A percentile compares a stretch with the other conserved stretches of the same genome.
These are phyloP conservation scores for Brachypodium distachyon DNA, from an alignment of 202 grass and related monocot species.

Conservation along the genomic window DNA sequence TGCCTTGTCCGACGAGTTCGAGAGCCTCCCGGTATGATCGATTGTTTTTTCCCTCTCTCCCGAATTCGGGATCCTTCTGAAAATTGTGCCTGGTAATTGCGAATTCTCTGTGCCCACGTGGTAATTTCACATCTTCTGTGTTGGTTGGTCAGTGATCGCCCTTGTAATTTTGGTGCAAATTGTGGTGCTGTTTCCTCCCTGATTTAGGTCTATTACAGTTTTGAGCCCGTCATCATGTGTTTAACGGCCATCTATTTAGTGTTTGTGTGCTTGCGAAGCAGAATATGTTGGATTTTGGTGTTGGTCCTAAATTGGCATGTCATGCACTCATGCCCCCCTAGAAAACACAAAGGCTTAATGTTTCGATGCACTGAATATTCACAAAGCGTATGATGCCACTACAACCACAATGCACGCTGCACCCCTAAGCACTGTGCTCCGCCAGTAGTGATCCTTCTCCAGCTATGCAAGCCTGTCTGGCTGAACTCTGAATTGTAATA, in stretches of 20 bases:
- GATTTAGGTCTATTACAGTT: background rate
- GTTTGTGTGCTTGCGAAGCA: background rate
- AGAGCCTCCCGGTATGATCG: slow-evolving; percentile 43
- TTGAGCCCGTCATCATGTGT: background rate
- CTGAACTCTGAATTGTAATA: background rate
- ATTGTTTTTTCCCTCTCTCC: background rate
- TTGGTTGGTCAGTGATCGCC: background rate
- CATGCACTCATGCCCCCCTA: no score
- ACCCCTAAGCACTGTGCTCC: no score
- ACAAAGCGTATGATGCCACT: no score
- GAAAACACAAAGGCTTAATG: no score
- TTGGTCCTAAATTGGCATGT: background rate
- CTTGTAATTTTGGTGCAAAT: background rate
- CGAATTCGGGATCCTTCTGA: background rate
- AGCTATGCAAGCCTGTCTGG: background rate
- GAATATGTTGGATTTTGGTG: background rate
- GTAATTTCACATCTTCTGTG: background rate
- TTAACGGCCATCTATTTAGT: no score
- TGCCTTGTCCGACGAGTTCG: slow-evolving; percentile 39
- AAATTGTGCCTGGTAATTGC: background rate
- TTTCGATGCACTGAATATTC: no score
- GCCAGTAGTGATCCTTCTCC: background rate
- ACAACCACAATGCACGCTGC: no score
- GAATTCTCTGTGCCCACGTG: background rate
- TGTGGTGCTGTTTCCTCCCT: background rate